These are phyloP conservation scores for Fagus sylvatica DNA, from an alignment of 306 rosid species.

Conservation along the genomic window DNA sequence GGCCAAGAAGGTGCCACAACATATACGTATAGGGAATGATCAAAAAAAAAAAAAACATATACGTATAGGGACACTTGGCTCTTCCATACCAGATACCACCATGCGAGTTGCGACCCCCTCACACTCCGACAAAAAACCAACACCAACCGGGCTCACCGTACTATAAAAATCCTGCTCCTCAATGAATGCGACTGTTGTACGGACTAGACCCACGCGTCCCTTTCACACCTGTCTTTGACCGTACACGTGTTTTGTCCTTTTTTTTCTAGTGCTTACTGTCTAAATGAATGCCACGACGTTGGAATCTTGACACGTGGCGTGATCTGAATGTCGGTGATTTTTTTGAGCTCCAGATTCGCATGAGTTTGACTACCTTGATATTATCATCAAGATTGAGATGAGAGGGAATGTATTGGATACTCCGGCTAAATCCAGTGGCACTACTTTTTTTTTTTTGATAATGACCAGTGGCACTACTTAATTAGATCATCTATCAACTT, in stretches of 20 bases:
- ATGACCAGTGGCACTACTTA: no score
- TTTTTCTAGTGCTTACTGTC: conserved; percentile 3
- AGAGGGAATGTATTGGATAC: no score
- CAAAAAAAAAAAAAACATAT: no score
- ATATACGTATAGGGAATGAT: conserved; percentile 5
- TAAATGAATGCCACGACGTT: background rate
- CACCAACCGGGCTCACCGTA: background rate
- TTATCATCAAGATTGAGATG: no score
- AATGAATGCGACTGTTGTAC: conserved; percentile 19
- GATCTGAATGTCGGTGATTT: background rate
- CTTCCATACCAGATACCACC: background rate
- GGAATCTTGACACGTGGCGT: background rate
- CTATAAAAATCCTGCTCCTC: conserved; percentile 24
- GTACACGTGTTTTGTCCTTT: conserved; percentile 35
- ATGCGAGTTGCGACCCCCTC: background rate
- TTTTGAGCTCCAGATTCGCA: conserved; percentile 44
- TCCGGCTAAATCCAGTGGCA: no score
- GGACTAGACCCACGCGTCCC: conserved; percentile 31
- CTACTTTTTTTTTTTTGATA: no score
- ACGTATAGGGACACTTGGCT: conserved; percentile 35
- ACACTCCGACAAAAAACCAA: conserved; percentile 29
- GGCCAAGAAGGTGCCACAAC: background rate
- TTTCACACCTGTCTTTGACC: conserved; percentile 8
- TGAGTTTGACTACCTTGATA: no score
- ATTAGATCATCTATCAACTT: background rate